Evolutionary conservation across 1,284 basidiomycete genomes (phyloP), one percentile per base, ranked within the genome.

Genomic region (Bondarzewia mesenterica): DNA sequence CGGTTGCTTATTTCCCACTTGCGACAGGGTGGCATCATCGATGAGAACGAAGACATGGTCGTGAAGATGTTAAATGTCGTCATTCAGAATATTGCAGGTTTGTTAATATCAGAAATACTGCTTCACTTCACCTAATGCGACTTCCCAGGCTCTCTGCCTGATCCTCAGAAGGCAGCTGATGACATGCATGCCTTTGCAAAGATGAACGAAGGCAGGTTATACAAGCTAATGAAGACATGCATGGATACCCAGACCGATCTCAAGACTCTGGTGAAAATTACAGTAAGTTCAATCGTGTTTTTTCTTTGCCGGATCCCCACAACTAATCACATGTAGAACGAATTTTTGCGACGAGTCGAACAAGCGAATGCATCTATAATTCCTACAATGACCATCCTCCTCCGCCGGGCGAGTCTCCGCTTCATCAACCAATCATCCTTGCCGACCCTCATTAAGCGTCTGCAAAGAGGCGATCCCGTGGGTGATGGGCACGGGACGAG

Each of bases 181-280:
- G 93, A 97, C 59, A 67, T 99, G 20, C 72, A 82, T 18, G 65
- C 78, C 0, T 97, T 99, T 57, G 93, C 93, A 1, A 86, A 87
- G 52, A 68, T 85, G 35, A 97, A 97, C 63, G 93, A 97, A 58
- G 75, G 75, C 18, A 77, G 91, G 44, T 69, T 95, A 8, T 96
- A 93, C 70, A 92, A 88, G 63, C 71, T 94, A 4, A 70, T 95
- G 39, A 85, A 81, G 60, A 83, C 78, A 0, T 84, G 89, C 57
- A 78, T 91, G 68, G 92, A 97, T 62, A 73, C 85, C 0, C 82
- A 90, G 56, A 84, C 85, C 0, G 89, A 95, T 59, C 66, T 98
- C 23, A 91, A 88, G 61, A 74, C 75, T 4, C 72, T 94, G 2
- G 71, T 89, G 51, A 97, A 95, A 66, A 73, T 88, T 7, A 77